Percentiles rank a stretch among this genome's conserved stretches.
Conservation (phyloP, 2,329 filamentous ascomycete genomes). For the Colletotrichum simmondsii region DNA sequence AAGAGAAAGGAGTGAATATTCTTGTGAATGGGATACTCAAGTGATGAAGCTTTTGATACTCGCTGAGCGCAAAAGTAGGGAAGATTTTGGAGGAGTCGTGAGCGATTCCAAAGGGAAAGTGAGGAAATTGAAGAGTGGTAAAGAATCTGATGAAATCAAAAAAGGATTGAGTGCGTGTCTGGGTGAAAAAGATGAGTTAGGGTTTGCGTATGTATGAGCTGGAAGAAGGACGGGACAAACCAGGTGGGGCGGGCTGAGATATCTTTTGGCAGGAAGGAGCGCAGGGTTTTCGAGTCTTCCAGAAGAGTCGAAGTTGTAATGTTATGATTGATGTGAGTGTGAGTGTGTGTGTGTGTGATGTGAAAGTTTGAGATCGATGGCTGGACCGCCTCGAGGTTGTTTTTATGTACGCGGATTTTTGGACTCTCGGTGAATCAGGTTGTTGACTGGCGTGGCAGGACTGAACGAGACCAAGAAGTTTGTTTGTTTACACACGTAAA, state of each 20-base stretch:
- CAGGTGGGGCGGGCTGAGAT: background rate
- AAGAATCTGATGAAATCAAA: slow-evolving; percentile 1
- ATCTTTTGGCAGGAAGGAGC: slow-evolving; percentile 16
- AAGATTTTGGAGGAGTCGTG: background rate
- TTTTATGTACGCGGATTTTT: background rate
- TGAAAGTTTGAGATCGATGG: background rate
- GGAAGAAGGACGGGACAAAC: slow-evolving; percentile 20
- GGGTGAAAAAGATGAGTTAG: slow-evolving; percentile 15
- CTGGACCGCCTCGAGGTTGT: background rate
- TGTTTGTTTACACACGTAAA: background rate
- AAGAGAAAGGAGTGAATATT: background rate
- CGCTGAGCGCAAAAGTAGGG: background rate
- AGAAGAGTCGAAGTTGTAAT: slow-evolving; percentile 20
- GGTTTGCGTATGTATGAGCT: background rate
- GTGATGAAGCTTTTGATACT: slow-evolving; percentile 1
- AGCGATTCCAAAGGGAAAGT: background rate
- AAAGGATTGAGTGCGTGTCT: background rate
- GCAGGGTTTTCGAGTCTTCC: slow-evolving; percentile 18
- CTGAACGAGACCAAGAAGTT: background rate
- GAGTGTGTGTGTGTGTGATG: background rate
- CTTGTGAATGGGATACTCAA: background rate
- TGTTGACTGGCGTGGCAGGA: background rate
- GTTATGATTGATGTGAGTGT: background rate
- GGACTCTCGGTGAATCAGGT: background rate
- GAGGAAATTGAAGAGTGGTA: background rate